These are phyloP conservation scores for Ophiognomonia clavigignenti-juglandacearum DNA, from an alignment of 2,329 filamentous ascomycete genomes.

Conservation along the genomic window DNA sequence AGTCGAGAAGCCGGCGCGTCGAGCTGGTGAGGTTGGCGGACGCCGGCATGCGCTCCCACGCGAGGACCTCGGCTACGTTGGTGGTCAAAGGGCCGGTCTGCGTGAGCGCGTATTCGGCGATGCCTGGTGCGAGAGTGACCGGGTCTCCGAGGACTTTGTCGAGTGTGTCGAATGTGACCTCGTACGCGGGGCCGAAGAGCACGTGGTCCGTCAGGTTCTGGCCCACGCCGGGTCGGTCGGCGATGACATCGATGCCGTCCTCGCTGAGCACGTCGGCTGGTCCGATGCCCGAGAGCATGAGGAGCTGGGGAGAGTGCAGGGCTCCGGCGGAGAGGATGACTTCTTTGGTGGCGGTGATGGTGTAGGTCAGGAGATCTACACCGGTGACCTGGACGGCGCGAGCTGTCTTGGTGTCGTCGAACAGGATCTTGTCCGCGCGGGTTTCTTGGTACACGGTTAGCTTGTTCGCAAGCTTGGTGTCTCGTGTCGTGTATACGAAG, in stretches of 20 bases:
- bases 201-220: slow-evolving; percentile 5
- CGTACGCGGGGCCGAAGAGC: neutral
- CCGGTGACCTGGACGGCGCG: neutral
- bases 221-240: slow-evolving; percentile 21
- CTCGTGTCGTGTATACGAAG: no score
- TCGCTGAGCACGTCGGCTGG: slow-evolving; percentile 27
- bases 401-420: no score
- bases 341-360: slow-evolving; percentile 36
- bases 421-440: no score
- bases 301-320: slow-evolving; percentile 49
- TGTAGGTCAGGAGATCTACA: neutral
- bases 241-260: slow-evolving; percentile 23
- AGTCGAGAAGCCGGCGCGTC: neutral
- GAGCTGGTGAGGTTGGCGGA: neutral
- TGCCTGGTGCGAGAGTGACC: neutral
- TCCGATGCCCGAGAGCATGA: slow-evolving; percentile 46
- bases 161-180: neutral
- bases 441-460: no score
- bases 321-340: slow-evolving; percentile 46
- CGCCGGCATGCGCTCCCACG: neutral
- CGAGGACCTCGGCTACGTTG: neutral
- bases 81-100: neutral
- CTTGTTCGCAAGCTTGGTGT: no score
- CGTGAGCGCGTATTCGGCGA: neutral
- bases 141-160: neutral